A percentile compares a stretch with the other conserved stretches of the same genome.
Evolutionary conservation across 306 rosid species (phyloP).

Genomic region (Parietaria judaica): DNA sequence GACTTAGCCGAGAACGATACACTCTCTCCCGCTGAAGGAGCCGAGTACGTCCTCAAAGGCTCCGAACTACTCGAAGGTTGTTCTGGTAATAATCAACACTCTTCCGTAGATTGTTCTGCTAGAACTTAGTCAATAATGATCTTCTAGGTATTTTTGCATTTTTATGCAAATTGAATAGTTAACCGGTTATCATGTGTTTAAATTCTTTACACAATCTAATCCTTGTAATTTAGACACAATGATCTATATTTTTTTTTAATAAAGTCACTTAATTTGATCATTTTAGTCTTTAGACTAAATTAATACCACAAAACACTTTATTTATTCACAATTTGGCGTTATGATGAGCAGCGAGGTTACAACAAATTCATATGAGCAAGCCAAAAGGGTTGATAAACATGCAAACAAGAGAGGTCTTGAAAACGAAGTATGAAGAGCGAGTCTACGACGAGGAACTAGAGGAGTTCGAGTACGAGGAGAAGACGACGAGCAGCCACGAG

Average conservation of each 20-base stretch:
- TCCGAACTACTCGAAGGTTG: conserved; percentile 55
- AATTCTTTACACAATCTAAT: no score
- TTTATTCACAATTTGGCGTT: background rate
- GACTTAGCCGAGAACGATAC: conserved; percentile 63
- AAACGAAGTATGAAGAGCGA: conserved; percentile 6
- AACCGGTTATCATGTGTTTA: no score
- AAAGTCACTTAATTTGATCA: no score
- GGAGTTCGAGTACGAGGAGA: conserved; percentile 38
- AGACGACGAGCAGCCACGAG: conserved; percentile 41
- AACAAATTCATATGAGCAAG: conserved; percentile 31
- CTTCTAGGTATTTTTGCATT: no score
- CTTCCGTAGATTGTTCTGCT: no score
- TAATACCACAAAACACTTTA: background rate
- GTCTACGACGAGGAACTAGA: conserved; percentile 30
- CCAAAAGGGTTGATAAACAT: conserved; percentile 18
- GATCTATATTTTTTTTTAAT: no score
- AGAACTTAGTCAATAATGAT: no score
- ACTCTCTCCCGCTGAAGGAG: conserved; percentile 70
- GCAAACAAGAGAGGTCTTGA: conserved; percentile 18
- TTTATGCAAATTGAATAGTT: no score
- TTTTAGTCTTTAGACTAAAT: no score
- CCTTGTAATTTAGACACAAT: background rate
- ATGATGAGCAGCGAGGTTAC: conserved; percentile 39
- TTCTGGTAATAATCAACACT: conserved; percentile 28
- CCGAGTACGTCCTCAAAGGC: conserved; percentile 79